Conservation (phyloP, 176 grass and related monocot genomes). For the Carex parvula region DNA sequence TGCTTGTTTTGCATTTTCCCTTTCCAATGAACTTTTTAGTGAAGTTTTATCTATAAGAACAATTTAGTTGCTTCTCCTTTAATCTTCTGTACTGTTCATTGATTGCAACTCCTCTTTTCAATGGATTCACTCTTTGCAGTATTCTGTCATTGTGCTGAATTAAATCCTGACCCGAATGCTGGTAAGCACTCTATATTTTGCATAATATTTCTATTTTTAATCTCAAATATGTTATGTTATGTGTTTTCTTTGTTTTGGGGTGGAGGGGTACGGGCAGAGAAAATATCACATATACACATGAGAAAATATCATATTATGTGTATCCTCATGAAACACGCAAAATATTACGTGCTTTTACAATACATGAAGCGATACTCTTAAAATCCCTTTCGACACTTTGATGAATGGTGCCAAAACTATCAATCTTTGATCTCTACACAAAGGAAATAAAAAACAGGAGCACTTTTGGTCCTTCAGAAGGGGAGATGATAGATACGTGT, state of each 20-base stretch:
- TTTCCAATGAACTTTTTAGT: background rate
- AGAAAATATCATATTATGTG: background rate
- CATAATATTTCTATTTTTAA: background rate
- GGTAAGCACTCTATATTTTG: constrained; percentile 39
- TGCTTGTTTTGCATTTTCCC: background rate
- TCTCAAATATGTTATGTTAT: background rate
- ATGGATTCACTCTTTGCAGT: constrained; percentile 78
- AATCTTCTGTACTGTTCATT: background rate
- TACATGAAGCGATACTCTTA: background rate
- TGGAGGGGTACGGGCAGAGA: background rate
- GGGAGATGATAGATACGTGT: too few relatives aligned
- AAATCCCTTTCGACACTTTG: background rate
- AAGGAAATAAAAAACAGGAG: background rate
- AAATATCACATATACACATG: background rate
- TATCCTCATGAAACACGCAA: background rate
- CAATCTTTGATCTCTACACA: background rate
- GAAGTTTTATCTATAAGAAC: background rate
- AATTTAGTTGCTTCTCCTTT: background rate
- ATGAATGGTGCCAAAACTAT: background rate
- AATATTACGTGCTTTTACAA: background rate
- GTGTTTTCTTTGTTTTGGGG: background rate
- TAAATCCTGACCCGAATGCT: constrained; percentile 85
- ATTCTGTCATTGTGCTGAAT: constrained; percentile 89
- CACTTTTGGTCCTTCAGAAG: too few relatives aligned
- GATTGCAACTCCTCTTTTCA: constrained; percentile 46